Evolutionary conservation across 2,329 filamentous ascomycete species (phyloP).

Genomic region (Cercospora zeina): DNA sequence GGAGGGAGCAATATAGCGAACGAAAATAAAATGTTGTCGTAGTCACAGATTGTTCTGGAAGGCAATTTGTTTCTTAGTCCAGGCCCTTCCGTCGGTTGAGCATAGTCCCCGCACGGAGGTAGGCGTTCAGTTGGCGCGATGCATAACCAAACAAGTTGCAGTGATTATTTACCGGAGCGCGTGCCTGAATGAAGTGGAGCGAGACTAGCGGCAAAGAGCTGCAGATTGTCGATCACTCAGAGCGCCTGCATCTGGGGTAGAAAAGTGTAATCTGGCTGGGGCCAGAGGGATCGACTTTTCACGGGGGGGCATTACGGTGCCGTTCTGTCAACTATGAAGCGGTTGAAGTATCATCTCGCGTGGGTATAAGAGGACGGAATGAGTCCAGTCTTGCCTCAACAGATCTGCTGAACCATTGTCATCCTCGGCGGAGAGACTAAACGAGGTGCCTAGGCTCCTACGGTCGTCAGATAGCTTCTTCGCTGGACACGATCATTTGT

Average conservation of each 20-base stretch:
- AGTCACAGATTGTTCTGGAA: not conserved
- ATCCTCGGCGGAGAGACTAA: not conserved
- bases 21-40: not conserved
- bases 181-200: constrained; percentile 11
- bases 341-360: not conserved
- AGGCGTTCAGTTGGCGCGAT: constrained; percentile 11
- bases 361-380: not conserved
- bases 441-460: not conserved
- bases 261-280: constrained; percentile 3
- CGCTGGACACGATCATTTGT: not conserved
- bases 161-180: constrained; percentile 13
- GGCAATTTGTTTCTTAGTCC: not conserved
- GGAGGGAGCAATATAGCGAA: not conserved
- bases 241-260: constrained; percentile 12
- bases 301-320: not conserved
- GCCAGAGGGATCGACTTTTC: not conserved
- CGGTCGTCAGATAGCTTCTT: not conserved
- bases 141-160: constrained; percentile 10
- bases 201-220: constrained; percentile 15
- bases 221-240: constrained; percentile 12
- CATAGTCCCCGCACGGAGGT: constrained; percentile 8
- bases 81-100: constrained; percentile 5
- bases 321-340: not conserved
- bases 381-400: not conserved
- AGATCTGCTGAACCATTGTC: not conserved